phyloP scores from a whole-genome alignment of 305 asterid species.

The Fraxinus xanthoxyloides region DNA sequence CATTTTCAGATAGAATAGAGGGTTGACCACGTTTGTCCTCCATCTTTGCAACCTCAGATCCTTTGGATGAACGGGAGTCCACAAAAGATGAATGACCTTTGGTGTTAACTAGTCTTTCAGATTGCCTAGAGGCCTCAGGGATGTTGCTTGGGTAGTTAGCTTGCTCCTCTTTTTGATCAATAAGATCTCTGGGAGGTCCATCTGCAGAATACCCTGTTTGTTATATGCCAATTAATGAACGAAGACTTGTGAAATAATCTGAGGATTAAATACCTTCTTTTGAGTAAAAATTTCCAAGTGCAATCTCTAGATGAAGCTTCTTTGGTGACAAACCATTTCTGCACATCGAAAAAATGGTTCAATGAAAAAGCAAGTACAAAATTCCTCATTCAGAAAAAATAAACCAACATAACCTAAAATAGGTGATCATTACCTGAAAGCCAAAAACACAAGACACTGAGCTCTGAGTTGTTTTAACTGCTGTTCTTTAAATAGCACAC shows the following conservation, averaged over 20 bases:
- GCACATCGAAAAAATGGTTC: conserved; percentile 26
- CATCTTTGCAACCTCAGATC: conserved; percentile 46
- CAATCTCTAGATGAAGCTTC: conserved; percentile 96
- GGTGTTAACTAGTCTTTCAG: conserved; percentile 52
- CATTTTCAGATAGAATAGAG: conserved; percentile 46
- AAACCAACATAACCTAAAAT: conserved; percentile 20
- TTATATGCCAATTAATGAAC: conserved; percentile 21
- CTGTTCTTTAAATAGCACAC: conserved; percentile 84
- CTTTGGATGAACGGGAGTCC: conserved; percentile 46
- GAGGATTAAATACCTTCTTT: conserved; percentile 67
- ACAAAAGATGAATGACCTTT: conserved; percentile 38
- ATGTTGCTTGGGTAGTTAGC: conserved; percentile 45
- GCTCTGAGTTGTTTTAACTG: conserved; percentile 98
- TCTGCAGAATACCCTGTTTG: conserved; percentile 50
- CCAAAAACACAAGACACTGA: conserved; percentile 96
- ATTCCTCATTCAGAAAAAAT: conserved; percentile 4
- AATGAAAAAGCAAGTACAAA: conserved; percentile 25
- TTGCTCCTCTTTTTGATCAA: conserved; percentile 80
- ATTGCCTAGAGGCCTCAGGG: conserved; percentile 48
- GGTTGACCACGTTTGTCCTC: conserved; percentile 50
- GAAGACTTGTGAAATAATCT: conserved; percentile 18
- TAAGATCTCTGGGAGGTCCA: conserved; percentile 63
- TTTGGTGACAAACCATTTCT: conserved; percentile 94
- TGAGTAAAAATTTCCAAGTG: conserved; percentile 76
- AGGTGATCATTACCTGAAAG: conserved; percentile 64